Conservation (phyloP, 495 filamentous ascomycete species). For the Parmelia sp. region DNA sequence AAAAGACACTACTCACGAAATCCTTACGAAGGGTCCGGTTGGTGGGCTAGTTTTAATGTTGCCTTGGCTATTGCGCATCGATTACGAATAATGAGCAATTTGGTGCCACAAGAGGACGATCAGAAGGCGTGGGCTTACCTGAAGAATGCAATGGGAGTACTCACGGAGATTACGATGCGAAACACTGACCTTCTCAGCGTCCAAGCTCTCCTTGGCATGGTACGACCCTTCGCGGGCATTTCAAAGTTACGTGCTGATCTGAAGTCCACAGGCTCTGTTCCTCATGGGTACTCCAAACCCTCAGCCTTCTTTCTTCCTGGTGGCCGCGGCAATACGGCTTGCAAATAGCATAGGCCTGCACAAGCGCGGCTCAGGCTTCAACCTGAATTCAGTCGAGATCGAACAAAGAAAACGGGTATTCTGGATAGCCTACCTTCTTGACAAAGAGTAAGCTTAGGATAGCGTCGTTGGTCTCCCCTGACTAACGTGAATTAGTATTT, state of each 20-base stretch:
- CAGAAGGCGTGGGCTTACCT: conserved; percentile 90
- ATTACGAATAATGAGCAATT: conserved; percentile 89
- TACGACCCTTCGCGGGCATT: conserved; percentile 28
- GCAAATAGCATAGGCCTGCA: conserved; percentile 94
- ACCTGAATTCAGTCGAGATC: conserved; percentile 80
- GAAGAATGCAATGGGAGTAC: conserved; percentile 91
- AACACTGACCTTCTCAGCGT: conserved; percentile 95
- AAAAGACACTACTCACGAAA: conserved; percentile 86
- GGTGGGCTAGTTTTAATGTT: conserved; percentile 97
- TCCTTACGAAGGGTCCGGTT: conserved; percentile 93
- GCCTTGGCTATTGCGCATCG: conserved; percentile 87
- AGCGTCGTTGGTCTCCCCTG: neutral
- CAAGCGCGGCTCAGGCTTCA: conserved; percentile 85
- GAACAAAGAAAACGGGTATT: conserved; percentile 96
- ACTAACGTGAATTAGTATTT: conserved; percentile 51
- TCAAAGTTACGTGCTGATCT: neutral
- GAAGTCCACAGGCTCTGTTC: conserved; percentile 62
- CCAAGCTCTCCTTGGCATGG: conserved; percentile 93
- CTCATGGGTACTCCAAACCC: conserved; percentile 96
- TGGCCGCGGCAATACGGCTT: conserved; percentile 85
- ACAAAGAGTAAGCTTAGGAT: conserved; percentile 63
- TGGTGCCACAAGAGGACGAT: conserved; percentile 84
- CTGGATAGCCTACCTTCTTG: conserved; percentile 95
- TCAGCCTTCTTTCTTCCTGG: conserved; percentile 87
- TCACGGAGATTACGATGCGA: conserved; percentile 87